These are phyloP conservation scores for Grosmannia clavigera DNA, from an alignment of 2,329 filamentous ascomycete genomes.

Conservation along the genomic window DNA sequence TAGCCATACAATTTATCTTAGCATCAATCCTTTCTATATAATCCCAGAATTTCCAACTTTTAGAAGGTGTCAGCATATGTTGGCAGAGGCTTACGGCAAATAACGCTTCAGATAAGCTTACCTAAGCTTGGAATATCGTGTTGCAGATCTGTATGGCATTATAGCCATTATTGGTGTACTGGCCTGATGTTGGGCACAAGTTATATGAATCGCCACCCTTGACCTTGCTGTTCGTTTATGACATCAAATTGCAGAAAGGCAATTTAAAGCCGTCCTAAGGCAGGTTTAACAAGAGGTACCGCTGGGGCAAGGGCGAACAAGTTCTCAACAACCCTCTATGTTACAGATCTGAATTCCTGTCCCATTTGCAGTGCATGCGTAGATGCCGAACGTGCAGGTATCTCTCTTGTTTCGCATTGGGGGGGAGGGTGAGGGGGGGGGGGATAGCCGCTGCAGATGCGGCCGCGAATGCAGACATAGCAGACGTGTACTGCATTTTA, in stretches of 20 bases:
- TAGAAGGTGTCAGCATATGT: slow-evolving; percentile 1
- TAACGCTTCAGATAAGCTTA: no score
- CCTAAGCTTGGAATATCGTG: slow-evolving; percentile 1
- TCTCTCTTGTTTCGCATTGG: slow-evolving; percentile 1
- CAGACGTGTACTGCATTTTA: slow-evolving; percentile 8
- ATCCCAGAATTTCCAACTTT: slow-evolving; percentile 12
- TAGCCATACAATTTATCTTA: no score
- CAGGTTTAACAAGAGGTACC: slow-evolving; percentile 15
- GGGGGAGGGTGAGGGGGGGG: not conserved
- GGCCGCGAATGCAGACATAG: slow-evolving; percentile 4
- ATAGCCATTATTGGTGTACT: slow-evolving; percentile 14
- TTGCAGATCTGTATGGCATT: slow-evolving; percentile 18
- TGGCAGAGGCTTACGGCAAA: not conserved
- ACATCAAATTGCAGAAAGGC: slow-evolving; percentile 15
- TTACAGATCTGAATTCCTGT: slow-evolving; percentile 17
- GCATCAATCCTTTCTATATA: no score
- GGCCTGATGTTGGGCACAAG: slow-evolving; percentile 13
- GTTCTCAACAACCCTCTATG: slow-evolving; percentile 13
- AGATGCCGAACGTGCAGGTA: slow-evolving; percentile 16
- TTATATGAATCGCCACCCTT: slow-evolving; percentile 10
- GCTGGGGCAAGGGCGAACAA: slow-evolving; percentile 16
- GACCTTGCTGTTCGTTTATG: not conserved
- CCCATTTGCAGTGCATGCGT: slow-evolving; percentile 14
- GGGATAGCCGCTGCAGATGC: slow-evolving; percentile 5
- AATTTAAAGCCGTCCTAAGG: slow-evolving; percentile 14